Percentiles rank a stretch among this genome's conserved stretches.
These are phyloP conservation scores for Fraxinus sp. DNA, from an alignment of 305 asterid genomes.

Conservation along the genomic window DNA sequence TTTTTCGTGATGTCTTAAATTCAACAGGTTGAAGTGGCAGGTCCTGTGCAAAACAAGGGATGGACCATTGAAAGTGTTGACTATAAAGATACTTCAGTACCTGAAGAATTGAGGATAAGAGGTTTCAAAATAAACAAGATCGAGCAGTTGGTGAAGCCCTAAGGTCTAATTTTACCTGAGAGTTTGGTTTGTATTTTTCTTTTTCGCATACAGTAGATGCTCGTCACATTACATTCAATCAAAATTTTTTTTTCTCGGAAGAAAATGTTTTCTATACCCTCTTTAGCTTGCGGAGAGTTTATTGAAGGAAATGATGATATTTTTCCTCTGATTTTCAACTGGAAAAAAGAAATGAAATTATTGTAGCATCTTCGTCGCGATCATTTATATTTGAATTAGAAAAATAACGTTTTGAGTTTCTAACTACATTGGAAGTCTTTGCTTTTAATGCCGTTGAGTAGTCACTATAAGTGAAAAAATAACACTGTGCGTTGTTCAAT, in stretches of 20 bases:
- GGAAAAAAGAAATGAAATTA: not conserved
- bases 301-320: not conserved
- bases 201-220: not conserved
- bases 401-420: not conserved
- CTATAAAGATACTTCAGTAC: conserved; percentile 51
- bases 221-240: not conserved
- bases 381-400: not conserved
- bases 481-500: too few species aligned
- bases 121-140: conserved; percentile 70
- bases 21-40: conserved; percentile 67
- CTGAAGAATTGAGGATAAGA: conserved; percentile 87
- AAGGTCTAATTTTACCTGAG: not conserved
- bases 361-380: not conserved
- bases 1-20: not conserved
- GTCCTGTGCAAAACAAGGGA: conserved; percentile 66
- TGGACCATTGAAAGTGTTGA: conserved; percentile 72
- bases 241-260: not conserved
- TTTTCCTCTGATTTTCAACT: not conserved
- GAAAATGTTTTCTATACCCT: not conserved
- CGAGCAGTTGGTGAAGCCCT: conserved; percentile 78
- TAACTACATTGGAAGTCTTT: not conserved
- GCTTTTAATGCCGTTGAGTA: not conserved
- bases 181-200: not conserved
- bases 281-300: not conserved
- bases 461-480: not conserved